Evolutionary conservation across 441 rosid genomes (phyloP).

Genomic region (Flueggea neowawraea): DNA sequence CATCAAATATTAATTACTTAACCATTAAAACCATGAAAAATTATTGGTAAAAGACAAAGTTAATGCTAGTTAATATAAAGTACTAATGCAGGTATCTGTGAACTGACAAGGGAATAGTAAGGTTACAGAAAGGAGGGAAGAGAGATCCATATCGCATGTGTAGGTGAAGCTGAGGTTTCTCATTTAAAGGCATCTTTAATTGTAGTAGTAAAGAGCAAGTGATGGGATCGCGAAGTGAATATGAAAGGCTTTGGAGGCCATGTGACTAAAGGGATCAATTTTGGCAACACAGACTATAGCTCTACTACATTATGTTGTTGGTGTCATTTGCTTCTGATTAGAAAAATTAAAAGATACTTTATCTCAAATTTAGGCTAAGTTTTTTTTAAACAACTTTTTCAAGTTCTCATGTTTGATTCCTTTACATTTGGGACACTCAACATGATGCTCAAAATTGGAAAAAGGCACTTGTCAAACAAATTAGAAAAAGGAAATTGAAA

Average conservation of each 20-base stretch:
- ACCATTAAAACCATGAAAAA: too few relatives aligned
- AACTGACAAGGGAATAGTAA: too few relatives aligned
- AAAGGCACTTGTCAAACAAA: too few relatives aligned
- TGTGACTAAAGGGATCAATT: slow-evolving; percentile 30
- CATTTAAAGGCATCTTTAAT: not conserved
- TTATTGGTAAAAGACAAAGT: too few relatives aligned
- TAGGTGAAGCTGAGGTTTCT: slow-evolving; percentile 1
- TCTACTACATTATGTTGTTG: slow-evolving; percentile 25
- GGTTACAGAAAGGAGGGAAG: too few relatives aligned
- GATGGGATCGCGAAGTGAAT: slow-evolving; percentile 8
- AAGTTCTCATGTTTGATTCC: slow-evolving; percentile 35
- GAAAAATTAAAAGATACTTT: slow-evolving; percentile 8
- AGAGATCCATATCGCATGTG: too few relatives aligned
- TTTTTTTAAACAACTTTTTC: slow-evolving; percentile 7
- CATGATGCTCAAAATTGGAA: slow-evolving; percentile 26
- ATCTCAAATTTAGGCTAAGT: slow-evolving; percentile 9
- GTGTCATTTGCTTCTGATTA: slow-evolving; percentile 30
- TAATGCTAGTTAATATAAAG: too few relatives aligned
- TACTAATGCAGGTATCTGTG: too few relatives aligned
- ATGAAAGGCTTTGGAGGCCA: slow-evolving; percentile 27
- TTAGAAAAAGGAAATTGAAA: too few relatives aligned
- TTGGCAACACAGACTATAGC: not conserved
- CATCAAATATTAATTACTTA: too few relatives aligned
- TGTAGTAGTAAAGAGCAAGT: not conserved
- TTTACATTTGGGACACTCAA: slow-evolving; percentile 33